Base-by-base conservation (phyloP, 1,284 basidiomycete genomes). In the Ganoderma lingzhi region DNA sequence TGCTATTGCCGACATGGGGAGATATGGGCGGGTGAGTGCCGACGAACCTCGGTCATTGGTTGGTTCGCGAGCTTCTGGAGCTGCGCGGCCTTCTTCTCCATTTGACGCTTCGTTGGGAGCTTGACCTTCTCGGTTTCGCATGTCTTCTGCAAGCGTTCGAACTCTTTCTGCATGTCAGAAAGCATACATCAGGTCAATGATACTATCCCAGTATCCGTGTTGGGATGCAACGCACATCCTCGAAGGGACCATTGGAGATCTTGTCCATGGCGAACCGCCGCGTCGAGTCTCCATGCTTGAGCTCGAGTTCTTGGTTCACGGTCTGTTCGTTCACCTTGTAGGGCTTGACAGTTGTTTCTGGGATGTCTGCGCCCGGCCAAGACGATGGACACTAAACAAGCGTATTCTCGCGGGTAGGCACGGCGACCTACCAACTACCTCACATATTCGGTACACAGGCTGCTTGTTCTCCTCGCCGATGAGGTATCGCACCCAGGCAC, bases 361-460 rank as follows among this genome's bases (percentile, higher is more conserved):
- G 44, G 83, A 80, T 41, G 72, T 85, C 88, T 89, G 63, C 8
- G 41, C 32, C 28, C n/a, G n/a, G 53, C 42, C 59, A 23, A 41
- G 59, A 28, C 23, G 39, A 61, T 28, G 59, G 23, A 42, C 59
- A 61, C 23, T 71, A 15, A 73, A 66, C 63, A 28, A 35, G 23
- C n/a, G 53, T 6, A 39, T n/a, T 17, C 17, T n/a, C 5, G 23
- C 37, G 51, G 23, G 32, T 35, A 62, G 15, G 2, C 5, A 28
- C 35, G 17, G 35, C 12, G 30, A 85, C 91, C 75, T 72, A 95
- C 95, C 86, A 23, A 80, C 78, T 51, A 98, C 85, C 79, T 94
- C 89, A 78, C 95, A 96, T 65, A 96, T 86, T 60, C 96, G 89
- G 80, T 98, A 98, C 44, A 93, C 87, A n/a, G 86, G 84, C 68